These are phyloP conservation scores for Oldenlandia corymbosa DNA, from an alignment of 257 asterid genomes.

Conservation along the genomic window DNA sequence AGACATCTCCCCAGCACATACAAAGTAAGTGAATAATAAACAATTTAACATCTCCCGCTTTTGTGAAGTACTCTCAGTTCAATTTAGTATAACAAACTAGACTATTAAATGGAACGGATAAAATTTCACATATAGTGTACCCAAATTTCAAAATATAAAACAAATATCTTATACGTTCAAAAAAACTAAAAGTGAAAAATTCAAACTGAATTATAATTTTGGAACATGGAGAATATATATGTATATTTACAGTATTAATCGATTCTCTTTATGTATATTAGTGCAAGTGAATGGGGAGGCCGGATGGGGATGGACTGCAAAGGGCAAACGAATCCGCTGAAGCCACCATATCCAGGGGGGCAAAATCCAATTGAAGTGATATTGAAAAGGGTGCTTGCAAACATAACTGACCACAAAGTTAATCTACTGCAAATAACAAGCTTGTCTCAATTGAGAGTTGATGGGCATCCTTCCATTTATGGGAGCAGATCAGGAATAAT, in stretches of 20 bases:
- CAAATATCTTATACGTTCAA: no score
- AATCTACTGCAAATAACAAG: slow-evolving; percentile 25
- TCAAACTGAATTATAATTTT: no score
- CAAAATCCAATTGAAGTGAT: slow-evolving; percentile 15
- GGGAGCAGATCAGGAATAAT: slow-evolving; percentile 7
- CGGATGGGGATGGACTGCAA: slow-evolving; percentile 18
- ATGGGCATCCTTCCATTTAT: slow-evolving; percentile 35
- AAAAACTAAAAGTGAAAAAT: no score
- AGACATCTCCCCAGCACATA: slow-evolving; percentile 33
- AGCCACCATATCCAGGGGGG: slow-evolving; percentile 24
- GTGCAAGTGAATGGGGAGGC: slow-evolving; percentile 25
- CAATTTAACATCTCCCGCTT: no score
- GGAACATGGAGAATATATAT: no score
- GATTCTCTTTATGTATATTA: no score
- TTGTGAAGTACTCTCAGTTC: no score
- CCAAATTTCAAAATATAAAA: no score
- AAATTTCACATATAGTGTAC: no score
- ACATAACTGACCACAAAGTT: slow-evolving; percentile 12
- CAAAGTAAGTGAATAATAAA: slow-evolving; percentile 23
- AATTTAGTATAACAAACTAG: no score
- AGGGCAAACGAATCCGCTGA: slow-evolving; percentile 23
- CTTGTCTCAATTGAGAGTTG: slow-evolving; percentile 28
- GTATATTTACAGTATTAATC: no score
- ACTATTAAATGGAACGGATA: no score
- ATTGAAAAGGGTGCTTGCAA: slow-evolving; percentile 18